phyloP scores from a whole-genome alignment of 768 basidiomycete genomes.

The Coprinopsis strossmayeri region DNA sequence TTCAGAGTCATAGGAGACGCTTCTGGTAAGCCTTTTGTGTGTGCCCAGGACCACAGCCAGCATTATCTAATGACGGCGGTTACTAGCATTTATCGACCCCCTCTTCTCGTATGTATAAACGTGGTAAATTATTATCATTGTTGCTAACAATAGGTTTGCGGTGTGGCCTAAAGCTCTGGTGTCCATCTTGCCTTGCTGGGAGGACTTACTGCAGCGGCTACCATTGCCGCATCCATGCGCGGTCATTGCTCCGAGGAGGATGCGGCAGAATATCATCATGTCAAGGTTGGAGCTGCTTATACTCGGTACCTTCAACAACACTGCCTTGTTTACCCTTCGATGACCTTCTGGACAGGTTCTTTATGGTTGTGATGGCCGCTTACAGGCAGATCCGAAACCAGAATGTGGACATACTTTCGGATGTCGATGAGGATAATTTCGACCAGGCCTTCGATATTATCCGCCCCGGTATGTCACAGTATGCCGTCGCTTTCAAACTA shows the following conservation, averaged over 20 bases:
- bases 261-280: constrained; percentile 24
- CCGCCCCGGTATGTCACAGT: constrained; percentile 23
- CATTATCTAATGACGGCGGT: no score
- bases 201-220: constrained; percentile 28
- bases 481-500: background rate
- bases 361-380: constrained; percentile 40
- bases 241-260: constrained; percentile 23
- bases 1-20: constrained; percentile 30
- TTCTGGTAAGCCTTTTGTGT: constrained; percentile 16
- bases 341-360: constrained; percentile 24
- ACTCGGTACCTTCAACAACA: constrained; percentile 20
- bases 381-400: constrained; percentile 42
- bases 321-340: background rate
- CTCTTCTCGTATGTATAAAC: constrained; percentile 15
- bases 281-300: constrained; percentile 26
- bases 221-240: constrained; percentile 26
- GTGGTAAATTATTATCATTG: no score
- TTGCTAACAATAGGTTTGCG: no score
- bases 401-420: constrained; percentile 29
- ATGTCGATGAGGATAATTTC: constrained; percentile 41
- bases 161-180: no score
- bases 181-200: constrained; percentile 28
- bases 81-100: constrained; percentile 22
- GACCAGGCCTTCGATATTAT: constrained; percentile 40
- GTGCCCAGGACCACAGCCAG: background rate